Base-by-base conservation (phyloP, 2,329 filamentous ascomycete species). In the Akanthomyces lecanii region DNA sequence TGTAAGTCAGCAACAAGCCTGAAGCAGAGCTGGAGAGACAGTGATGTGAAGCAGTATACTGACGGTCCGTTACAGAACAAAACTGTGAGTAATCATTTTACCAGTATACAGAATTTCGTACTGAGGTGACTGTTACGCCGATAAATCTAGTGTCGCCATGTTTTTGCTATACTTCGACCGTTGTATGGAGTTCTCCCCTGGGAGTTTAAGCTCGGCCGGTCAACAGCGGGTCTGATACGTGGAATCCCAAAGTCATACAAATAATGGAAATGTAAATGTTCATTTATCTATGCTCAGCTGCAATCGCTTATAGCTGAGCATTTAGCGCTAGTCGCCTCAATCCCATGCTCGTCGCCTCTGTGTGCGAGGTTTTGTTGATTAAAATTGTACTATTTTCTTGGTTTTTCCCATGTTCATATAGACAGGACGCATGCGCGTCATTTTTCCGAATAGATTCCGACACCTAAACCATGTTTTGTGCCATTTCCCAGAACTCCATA, bases 401-500 rank as follows among this genome's bases (percentile, higher is more conserved):
- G 3, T 12, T 53, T 44, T 61, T 23, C 57, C 38, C 33, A 16
- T 10, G n/a, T 44, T 51, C 38, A 23, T 61, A 53, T 53, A 61
- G 48, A 60, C 36, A 53, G 47, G 48, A 52, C 47, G 57, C 48
- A 16, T 10, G 25, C 44, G 57, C 57, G 57, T 52, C 57, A n/a
- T 23, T 50, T 47, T 55, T 62, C 14, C 7, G 5, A 14, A 23
- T 28, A 12, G 23, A 23, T 33, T 23, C 61, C 42, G 14, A 36
- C 18, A 33, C 42, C 52, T 23, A 56, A 45, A 8, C 45, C 61
- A 7, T 36, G 12, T 56, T 62, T 62, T 62, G 51, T 51, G n/a
- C 60, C 51, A 33, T 10, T 50, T 28, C 44, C 52, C 25, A 40
- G 57, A 62, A 62, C 61, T 62, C 61, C 61, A 12, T 45, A 63